phyloP scores from a whole-genome alignment of 2,329 filamentous ascomycete species.

The Byssothecium circinans region DNA sequence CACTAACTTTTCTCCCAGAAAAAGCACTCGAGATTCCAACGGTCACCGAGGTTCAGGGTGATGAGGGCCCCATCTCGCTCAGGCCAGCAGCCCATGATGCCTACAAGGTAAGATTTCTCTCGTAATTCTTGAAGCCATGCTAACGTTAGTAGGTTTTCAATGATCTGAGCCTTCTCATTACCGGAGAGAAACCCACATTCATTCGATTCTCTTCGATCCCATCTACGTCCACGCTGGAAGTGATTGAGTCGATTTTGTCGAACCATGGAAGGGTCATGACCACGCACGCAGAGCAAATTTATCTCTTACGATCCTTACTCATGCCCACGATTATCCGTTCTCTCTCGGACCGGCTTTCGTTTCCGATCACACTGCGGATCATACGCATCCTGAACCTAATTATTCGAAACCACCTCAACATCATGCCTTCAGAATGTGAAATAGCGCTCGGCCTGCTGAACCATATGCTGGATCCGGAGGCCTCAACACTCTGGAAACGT shows the following conservation, averaged over 20 bases:
- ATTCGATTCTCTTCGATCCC: slow-evolving; percentile 77
- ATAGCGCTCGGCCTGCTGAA: slow-evolving; percentile 80
- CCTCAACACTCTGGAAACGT: slow-evolving; percentile 77
- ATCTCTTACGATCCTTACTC: slow-evolving; percentile 74
- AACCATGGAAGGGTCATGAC: slow-evolving; percentile 83
- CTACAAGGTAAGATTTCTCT: slow-evolving; percentile 60
- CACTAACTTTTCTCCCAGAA: slow-evolving; percentile 18
- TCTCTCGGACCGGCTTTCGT: slow-evolving; percentile 75
- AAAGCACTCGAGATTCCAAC: slow-evolving; percentile 56
- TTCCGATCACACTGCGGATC: slow-evolving; percentile 79
- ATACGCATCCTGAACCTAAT: slow-evolving; percentile 82
- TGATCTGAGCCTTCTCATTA: slow-evolving; percentile 84
- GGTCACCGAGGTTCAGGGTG: slow-evolving; percentile 68
- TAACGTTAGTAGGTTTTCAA: slow-evolving; percentile 68
- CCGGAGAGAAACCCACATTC: slow-evolving; percentile 80
- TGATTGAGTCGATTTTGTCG: slow-evolving; percentile 86
- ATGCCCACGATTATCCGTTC: slow-evolving; percentile 82
- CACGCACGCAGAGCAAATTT: slow-evolving; percentile 75
- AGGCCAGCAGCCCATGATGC: slow-evolving; percentile 81
- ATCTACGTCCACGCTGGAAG: slow-evolving; percentile 81
- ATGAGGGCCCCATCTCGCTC: slow-evolving; percentile 66
- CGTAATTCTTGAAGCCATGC: neutral
- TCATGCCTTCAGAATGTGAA: slow-evolving; percentile 77
- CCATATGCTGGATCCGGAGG: slow-evolving; percentile 84
- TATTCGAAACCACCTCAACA: slow-evolving; percentile 73